Evolutionary conservation across 257 asterid genomes (phyloP).

Genomic region (Knoxia roxburghii): DNA sequence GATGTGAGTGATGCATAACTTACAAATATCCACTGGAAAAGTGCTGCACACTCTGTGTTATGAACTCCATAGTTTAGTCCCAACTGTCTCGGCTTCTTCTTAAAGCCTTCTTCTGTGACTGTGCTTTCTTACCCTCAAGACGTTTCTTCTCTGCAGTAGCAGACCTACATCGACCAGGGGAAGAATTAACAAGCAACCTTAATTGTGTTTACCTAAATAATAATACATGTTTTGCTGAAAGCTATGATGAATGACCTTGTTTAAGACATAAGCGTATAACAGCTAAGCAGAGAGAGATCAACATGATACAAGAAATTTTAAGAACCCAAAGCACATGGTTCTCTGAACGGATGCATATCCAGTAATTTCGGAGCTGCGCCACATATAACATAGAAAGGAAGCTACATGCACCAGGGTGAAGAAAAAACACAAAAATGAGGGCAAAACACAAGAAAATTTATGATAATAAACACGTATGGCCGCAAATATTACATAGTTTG

Average conservation of each 20-base stretch:
- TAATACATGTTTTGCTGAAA: background rate
- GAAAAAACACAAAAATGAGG: background rate
- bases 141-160: constrained; percentile 65
- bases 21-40: constrained; percentile 1
- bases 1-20: background rate
- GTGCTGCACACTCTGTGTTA: background rate
- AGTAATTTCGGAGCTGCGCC: background rate
- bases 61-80: constrained; percentile 34
- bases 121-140: constrained; percentile 61
- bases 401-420: background rate
- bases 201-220: too few species aligned
- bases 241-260: background rate
- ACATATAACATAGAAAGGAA: background rate
- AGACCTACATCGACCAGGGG: constrained; percentile 44
- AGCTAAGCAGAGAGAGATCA: background rate
- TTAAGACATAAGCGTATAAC: background rate
- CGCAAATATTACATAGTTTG: background rate
- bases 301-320: background rate
- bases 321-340: background rate
- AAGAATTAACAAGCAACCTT: too few species aligned
- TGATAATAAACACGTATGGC: too few species aligned
- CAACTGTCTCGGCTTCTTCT: constrained; percentile 63
- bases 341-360: background rate
- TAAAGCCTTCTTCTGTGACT: constrained; percentile 56
- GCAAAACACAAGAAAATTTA: background rate